phyloP scores from a whole-genome alignment of 2,329 filamentous ascomycete genomes.

The Ambrosiella cleistominuta region DNA sequence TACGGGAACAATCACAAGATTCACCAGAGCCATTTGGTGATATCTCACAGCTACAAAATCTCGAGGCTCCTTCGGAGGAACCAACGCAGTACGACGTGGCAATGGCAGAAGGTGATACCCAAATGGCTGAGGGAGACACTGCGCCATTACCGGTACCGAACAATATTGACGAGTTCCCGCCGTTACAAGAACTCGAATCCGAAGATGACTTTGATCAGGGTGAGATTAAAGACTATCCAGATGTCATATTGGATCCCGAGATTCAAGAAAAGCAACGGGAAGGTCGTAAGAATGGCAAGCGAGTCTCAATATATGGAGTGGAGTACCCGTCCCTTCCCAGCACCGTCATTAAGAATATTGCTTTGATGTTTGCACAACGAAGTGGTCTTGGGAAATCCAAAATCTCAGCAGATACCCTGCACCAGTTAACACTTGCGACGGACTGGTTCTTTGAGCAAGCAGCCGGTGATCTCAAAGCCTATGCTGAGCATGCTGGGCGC shows the following conservation, averaged over 20 bases:
- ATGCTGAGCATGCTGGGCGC: constrained; percentile 63
- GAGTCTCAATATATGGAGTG: constrained; percentile 53
- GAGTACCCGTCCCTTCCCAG: constrained; percentile 59
- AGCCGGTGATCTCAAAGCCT: constrained; percentile 61
- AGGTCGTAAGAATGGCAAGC: constrained; percentile 27
- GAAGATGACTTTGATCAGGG: constrained; percentile 11
- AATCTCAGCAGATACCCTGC: constrained; percentile 55
- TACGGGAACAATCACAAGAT: constrained; percentile 7
- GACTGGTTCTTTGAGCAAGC: constrained; percentile 89
- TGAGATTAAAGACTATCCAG: constrained; percentile 7
- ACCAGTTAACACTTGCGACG: constrained; percentile 60
- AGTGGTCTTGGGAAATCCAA: constrained; percentile 48
- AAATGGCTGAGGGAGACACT: background rate
- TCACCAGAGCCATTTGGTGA: constrained; percentile 10
- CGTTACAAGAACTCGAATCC: constrained; percentile 7
- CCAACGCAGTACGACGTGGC: constrained; percentile 5
- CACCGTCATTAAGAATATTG: constrained; percentile 55
- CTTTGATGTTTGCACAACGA: constrained; percentile 51
- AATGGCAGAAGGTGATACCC: constrained; percentile 1
- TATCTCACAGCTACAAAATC: constrained; percentile 8
- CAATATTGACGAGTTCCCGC: background rate
- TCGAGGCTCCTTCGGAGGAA: constrained; percentile 2
- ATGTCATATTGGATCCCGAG: constrained; percentile 1
- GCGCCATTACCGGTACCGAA: background rate
- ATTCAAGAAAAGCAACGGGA: constrained; percentile 6